Conservation (phyloP, 2,329 filamentous ascomycete species). For the Hypoxylon sp. region DNA sequence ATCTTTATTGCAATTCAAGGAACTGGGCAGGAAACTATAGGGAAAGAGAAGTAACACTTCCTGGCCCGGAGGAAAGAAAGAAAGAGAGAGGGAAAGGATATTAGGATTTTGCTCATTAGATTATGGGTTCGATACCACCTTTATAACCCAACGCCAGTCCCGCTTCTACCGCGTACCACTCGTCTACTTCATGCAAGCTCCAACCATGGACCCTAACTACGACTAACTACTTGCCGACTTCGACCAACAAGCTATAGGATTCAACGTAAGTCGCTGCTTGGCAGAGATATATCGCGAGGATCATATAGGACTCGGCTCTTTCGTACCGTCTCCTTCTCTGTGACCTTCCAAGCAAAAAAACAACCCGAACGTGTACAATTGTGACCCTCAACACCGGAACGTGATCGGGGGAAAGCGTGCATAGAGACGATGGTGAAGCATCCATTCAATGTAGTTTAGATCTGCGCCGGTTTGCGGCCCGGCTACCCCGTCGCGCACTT, state of each 20-base stretch:
- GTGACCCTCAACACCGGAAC: conserved; percentile 42
- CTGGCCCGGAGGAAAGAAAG: background rate
- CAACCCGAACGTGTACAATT: conserved; percentile 34
- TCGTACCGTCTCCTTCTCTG: conserved; percentile 29
- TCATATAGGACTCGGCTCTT: conserved; percentile 22
- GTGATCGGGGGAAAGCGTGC: conserved; percentile 25
- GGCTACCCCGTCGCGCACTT: conserved; percentile 19
- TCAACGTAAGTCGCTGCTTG: conserved; percentile 29
- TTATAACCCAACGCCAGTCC: conserved; percentile 32
- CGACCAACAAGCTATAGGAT: conserved; percentile 18
- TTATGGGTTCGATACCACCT: conserved; percentile 23
- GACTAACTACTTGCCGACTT: conserved; percentile 7
- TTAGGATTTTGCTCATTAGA: conserved; percentile 6
- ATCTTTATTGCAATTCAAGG: conserved; percentile 51
- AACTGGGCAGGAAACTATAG: background rate
- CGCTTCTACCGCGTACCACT: conserved; percentile 30
- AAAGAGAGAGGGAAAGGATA: background rate
- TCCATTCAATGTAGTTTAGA: conserved; percentile 39
- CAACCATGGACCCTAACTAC: conserved; percentile 7
- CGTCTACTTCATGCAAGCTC: conserved; percentile 31
- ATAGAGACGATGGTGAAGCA: conserved; percentile 25
- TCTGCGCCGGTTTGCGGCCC: conserved; percentile 44
- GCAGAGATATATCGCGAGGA: conserved; percentile 32
- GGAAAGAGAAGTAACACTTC: background rate
- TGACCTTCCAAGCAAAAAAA: conserved; percentile 22